Evolutionary conservation across 176 grass and related monocot species (phyloP), one percentile per base, ranked within the genome.

Genomic region (Echinochloa phyllopogon): DNA sequence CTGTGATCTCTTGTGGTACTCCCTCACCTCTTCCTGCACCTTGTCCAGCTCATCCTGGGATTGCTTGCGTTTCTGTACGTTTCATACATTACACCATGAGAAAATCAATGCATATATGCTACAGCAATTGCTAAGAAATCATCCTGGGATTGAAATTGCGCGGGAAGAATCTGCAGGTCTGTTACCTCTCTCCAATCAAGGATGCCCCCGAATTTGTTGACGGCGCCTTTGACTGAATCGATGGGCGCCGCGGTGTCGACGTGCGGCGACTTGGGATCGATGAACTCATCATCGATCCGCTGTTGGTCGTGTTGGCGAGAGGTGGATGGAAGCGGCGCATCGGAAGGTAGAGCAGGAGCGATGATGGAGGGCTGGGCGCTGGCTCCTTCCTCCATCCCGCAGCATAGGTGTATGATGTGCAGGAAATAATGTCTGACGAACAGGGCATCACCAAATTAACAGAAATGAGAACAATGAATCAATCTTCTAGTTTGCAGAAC

Each of bases 181-280:
- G n/a, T n/a, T n/a, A 95, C 96, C 80, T 98, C 91, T 78, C 74
- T 86, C 89, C 83, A 78, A 71, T 96, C 93, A 20, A 78, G 79
- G 39, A 72, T 86, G 0, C 91, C 96, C 10, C 93, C 87, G 56
- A 96, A 96, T 70, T 91, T 99, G 83, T 8, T 68, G 17, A 88
- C 96, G 6, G 91, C 89, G 42, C 88, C 91, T 33, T 85, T 90
- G 24, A 95, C 93, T 33, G 96, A 94, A 11, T 92, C 93, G 74
- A 98, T 90, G 0, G 91, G 91, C 44, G 91, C 87, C 41, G 93
- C 89, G 23, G 85, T 86, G 48, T 95, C 91, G 67, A 95, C 45
- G 49, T 57, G 59, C 18, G 15, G 59, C 18, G 15, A 47, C 55
- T 78, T 78, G 1, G 78, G 41, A 23, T 70, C 79, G 15, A 81